Evolutionary conservation across 208 protist species (phyloP).

Genomic region (Trichomonas vaginalis): DNA sequence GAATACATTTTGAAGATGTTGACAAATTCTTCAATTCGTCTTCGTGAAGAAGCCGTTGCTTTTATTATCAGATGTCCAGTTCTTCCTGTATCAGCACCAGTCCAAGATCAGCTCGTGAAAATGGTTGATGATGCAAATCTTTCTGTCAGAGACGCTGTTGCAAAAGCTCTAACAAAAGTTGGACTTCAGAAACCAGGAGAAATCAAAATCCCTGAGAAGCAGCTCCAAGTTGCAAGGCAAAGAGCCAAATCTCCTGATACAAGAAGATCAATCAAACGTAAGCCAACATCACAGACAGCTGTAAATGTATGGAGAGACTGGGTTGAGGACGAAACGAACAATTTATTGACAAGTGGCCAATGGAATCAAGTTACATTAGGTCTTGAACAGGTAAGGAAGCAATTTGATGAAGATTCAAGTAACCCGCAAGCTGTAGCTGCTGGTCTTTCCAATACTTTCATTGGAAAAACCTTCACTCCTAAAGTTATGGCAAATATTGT

Average conservation of each 20-base stretch:
- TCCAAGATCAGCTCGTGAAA: not conserved
- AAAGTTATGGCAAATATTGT: slow-evolving; percentile 12
- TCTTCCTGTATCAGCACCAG: not conserved
- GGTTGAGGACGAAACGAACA: not conserved
- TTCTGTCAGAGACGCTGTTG: not conserved
- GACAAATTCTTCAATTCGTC: not conserved
- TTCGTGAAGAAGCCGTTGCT: not conserved
- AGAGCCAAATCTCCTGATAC: not conserved
- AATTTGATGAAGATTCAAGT: not conserved
- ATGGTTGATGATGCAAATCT: not conserved
- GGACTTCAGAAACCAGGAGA: not conserved
- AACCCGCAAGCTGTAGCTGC: not conserved
- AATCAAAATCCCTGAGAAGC: not conserved
- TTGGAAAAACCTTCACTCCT: not conserved
- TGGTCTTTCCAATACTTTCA: not conserved
- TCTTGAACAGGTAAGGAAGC: not conserved
- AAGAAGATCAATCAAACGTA: not conserved
- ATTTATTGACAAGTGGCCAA: not conserved
- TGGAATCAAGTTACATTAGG: not conserved
- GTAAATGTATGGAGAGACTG: not conserved
- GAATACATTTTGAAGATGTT: not conserved
- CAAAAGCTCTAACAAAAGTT: not conserved
- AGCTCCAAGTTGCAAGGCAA: not conserved
- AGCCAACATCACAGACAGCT: not conserved
- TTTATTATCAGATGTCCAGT: not conserved